These are phyloP conservation scores for Tephrocybe sp. DNA, from an alignment of 768 basidiomycete species.

Conservation along the genomic window DNA sequence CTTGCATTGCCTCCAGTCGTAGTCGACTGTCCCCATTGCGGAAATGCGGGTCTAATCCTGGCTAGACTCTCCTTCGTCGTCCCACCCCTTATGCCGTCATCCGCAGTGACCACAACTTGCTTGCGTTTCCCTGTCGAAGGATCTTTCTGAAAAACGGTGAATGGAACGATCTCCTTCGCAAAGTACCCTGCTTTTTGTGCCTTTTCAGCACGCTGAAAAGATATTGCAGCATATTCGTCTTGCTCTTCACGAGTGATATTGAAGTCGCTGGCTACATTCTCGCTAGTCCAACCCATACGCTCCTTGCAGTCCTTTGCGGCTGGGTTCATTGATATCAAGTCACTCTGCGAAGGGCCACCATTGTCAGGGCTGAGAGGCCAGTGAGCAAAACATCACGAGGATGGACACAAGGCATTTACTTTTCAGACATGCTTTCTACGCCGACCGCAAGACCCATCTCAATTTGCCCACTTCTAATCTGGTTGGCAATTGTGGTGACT, in stretches of 20 bases:
- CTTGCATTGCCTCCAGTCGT: slow-evolving; percentile 88
- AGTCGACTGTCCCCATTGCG: slow-evolving; percentile 71
- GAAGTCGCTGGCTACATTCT: slow-evolving; percentile 81
- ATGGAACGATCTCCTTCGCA: slow-evolving; percentile 70
- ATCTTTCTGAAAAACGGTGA: slow-evolving; percentile 64
- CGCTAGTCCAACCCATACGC: slow-evolving; percentile 90
- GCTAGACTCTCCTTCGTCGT: slow-evolving; percentile 65
- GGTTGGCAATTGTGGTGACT: slow-evolving; percentile 72
- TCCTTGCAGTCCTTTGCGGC: slow-evolving; percentile 60
- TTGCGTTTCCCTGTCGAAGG: slow-evolving; percentile 51
- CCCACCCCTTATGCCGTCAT: slow-evolving; percentile 78
- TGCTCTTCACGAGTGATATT: slow-evolving; percentile 71
- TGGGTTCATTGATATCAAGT: slow-evolving; percentile 53
- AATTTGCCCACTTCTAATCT: slow-evolving; percentile 76
- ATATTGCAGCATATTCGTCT: slow-evolving; percentile 72
- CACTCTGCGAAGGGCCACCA: slow-evolving; percentile 61
- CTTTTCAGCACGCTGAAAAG: slow-evolving; percentile 76
- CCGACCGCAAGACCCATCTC: slow-evolving; percentile 80
- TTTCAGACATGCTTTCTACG: slow-evolving; percentile 85
- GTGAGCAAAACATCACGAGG: neutral
- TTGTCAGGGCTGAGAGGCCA: slow-evolving; percentile 53
- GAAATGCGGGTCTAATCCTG: slow-evolving; percentile 76
- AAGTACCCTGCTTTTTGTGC: slow-evolving; percentile 72
- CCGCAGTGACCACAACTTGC: slow-evolving; percentile 57
- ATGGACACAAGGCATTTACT: slow-evolving; percentile 39